These are phyloP conservation scores for Pharnaceum exiguum DNA, from an alignment of 148 eudicot species.

Conservation along the genomic window DNA sequence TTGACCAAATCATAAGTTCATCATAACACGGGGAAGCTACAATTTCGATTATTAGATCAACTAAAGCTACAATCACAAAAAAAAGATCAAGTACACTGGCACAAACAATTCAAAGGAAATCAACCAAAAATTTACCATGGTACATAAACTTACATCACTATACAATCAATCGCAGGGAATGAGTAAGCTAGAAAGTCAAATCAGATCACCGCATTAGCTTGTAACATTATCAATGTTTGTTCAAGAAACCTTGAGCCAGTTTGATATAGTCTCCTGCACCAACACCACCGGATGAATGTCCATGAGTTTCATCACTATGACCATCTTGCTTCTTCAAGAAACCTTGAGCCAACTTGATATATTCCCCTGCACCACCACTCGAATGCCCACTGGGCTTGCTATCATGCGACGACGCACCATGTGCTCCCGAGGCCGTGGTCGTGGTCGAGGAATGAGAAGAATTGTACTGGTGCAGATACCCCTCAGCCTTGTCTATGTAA, in stretches of 20 bases:
- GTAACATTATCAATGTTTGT: constrained; percentile 21
- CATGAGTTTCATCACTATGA: neutral
- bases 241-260: constrained; percentile 33
- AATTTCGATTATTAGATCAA: too few relatives aligned
- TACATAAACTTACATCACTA: neutral
- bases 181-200: too few relatives aligned
- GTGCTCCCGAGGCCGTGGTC: constrained; percentile 1
- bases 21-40: too few relatives aligned
- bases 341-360: constrained; percentile 40
- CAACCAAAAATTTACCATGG: too few relatives aligned
- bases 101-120: too few relatives aligned
- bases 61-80: too few relatives aligned
- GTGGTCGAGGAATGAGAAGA: constrained; percentile 13
- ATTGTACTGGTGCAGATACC: constrained; percentile 27
- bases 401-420: too few relatives aligned
- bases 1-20: too few relatives aligned
- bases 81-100: too few relatives aligned
- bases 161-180: neutral
- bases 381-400: constrained; percentile 12
- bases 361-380: constrained; percentile 20
- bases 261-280: constrained; percentile 27
- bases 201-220: neutral
- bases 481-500: constrained; percentile 35
- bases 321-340: constrained; percentile 24
- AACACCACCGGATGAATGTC: constrained; percentile 5